These are phyloP conservation scores for Russula brevipes DNA, from an alignment of 768 basidiomycete genomes.

Conservation along the genomic window DNA sequence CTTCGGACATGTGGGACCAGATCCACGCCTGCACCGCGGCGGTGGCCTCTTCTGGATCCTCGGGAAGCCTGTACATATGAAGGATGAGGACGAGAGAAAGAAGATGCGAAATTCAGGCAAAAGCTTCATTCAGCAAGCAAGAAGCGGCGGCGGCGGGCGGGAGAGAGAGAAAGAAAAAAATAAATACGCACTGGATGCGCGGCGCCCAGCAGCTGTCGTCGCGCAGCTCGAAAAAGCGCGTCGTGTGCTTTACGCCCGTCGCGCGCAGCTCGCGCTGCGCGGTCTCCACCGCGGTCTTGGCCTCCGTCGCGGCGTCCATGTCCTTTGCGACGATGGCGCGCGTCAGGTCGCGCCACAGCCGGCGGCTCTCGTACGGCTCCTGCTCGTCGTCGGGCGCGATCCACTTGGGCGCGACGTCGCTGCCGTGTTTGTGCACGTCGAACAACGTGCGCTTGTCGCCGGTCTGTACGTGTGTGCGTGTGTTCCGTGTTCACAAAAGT, in stretches of 20 bases:
- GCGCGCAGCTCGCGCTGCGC: conserved; percentile 79
- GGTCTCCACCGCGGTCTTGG: conserved; percentile 88
- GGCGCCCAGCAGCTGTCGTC: conserved; percentile 86
- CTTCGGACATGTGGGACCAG: conserved; percentile 38
- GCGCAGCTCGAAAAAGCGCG: conserved; percentile 73
- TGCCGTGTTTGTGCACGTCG: conserved; percentile 72
- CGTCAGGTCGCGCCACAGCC: conserved; percentile 82
- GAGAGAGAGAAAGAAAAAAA: neutral
- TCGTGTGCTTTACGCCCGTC: conserved; percentile 58
- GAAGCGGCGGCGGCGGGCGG: no score
- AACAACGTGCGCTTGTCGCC: conserved; percentile 74
- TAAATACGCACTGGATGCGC: conserved; percentile 56
- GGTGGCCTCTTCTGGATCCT: conserved; percentile 61
- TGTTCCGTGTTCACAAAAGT: no score
- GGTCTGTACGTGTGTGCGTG: conserved; percentile 37
- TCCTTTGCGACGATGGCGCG: conserved; percentile 80
- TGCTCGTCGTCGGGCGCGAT: conserved; percentile 85
- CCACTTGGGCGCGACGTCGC: conserved; percentile 71
- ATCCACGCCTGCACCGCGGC: conserved; percentile 74
- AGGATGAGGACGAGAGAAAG: neutral
- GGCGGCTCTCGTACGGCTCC: conserved; percentile 73
- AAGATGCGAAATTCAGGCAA: no score
- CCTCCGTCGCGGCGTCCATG: conserved; percentile 90
- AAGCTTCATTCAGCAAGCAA: no score
- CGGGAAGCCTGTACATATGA: conserved; percentile 51